These are phyloP conservation scores for Apophysomyces ossiformis DNA, from an alignment of 371 early-diverging fungal genomes.

Conservation along the genomic window DNA sequence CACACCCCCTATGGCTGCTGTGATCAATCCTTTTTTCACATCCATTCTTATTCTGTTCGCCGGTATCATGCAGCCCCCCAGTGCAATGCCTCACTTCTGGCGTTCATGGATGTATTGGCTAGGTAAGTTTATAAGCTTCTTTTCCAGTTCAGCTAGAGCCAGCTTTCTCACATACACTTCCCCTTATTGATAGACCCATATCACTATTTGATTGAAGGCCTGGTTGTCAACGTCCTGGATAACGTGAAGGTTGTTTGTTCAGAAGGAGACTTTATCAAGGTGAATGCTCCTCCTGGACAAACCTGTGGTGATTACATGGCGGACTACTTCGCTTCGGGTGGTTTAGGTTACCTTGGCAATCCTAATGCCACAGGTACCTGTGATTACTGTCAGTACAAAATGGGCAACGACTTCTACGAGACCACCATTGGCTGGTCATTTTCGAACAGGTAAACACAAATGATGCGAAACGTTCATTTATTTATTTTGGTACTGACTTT, in stretches of 20 bases:
- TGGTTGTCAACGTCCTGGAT: constrained; percentile 73
- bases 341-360: constrained; percentile 62
- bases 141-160: background rate
- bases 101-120: constrained; percentile 80
- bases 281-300: constrained; percentile 62
- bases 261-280: constrained; percentile 46
- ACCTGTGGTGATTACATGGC: constrained; percentile 69
- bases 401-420: constrained; percentile 65
- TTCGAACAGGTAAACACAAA: constrained; percentile 44
- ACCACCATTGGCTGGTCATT: constrained; percentile 63
- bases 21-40: constrained; percentile 76
- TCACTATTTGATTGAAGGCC: constrained; percentile 77
- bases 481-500: background rate
- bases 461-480: background rate
- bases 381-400: constrained; percentile 66
- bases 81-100: constrained; percentile 78
- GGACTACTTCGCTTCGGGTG: constrained; percentile 53
- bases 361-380: constrained; percentile 57
- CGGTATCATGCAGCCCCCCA: constrained; percentile 73
- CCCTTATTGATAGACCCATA: constrained; percentile 48
- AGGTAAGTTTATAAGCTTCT: constrained; percentile 26
- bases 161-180: background rate
- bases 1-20: constrained; percentile 70
- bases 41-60: constrained; percentile 74
- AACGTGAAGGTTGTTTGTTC: constrained; percentile 58